Conservation (phyloP, 352 stramenopile genomes). For the Globisporangium recalcitrans region DNA sequence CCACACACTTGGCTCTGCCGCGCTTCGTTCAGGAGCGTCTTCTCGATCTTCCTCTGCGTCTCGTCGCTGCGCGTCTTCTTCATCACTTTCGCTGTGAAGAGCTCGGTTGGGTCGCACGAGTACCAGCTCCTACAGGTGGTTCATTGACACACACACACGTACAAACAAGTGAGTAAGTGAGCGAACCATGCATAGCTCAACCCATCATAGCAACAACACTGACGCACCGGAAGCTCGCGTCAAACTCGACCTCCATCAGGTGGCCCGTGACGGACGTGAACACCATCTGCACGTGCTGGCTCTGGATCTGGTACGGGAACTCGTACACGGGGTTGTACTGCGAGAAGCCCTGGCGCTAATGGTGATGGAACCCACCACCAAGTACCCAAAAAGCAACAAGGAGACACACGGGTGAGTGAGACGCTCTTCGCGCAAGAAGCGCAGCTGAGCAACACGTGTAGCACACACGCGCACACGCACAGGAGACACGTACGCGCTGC, state of each 20-base stretch:
- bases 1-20: conserved; percentile 54
- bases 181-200: background rate
- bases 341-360: conserved; percentile 60
- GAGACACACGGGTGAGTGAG: background rate
- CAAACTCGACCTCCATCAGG: conserved; percentile 97
- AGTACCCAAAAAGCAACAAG: background rate
- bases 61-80: conserved; percentile 82
- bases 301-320: conserved; percentile 84
- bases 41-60: conserved; percentile 86
- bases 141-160: conserved; percentile 16
- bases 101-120: conserved; percentile 89
- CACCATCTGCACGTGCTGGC: conserved; percentile 85
- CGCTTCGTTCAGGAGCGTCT: conserved; percentile 88
- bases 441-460: conserved; percentile 1
- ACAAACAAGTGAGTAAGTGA: conserved; percentile 22
- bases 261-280: conserved; percentile 98
- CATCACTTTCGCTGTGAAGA: conserved; percentile 90
- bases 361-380: background rate
- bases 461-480: background rate
- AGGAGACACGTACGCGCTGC: conserved; percentile 42
- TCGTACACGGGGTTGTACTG: conserved; percentile 91
- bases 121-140: conserved; percentile 86
- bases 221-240: conserved; percentile 46
- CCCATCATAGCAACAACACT: background rate
- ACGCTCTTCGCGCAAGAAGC: background rate